Base-by-base conservation (phyloP, 1,284 basidiomycete species). In the Psilocybe mexicana region DNA sequence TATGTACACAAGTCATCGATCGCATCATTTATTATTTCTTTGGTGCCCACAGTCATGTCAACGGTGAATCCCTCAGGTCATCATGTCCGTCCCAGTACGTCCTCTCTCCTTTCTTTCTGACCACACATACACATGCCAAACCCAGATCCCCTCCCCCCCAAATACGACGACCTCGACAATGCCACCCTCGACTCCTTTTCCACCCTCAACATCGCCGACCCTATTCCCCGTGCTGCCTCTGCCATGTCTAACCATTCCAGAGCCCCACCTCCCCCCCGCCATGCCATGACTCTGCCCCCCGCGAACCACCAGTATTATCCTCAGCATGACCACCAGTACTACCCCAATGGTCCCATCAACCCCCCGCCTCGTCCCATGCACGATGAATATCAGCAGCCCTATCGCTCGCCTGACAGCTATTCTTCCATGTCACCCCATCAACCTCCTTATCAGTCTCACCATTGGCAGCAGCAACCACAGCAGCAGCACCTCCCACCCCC, bases 151-250 rank as follows among this genome's bases (percentile, higher is more conserved):
- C 64, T 72, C 52, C 71, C 67, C 28, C 65, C 73, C 54, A 68
- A 72, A 46, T 73, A 74, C 60, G 66, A 70, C 43, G 69, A 69
- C 33, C 61, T 69, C 43, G 52, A 73, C 36, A 76, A 75, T 12
- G 70, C 72, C 23, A 73, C 77, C 26, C 72, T 84, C 49, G 76
- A 81, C 61, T 68, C 75, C n/a, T 80, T 85, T 63, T 73, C 74
- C 49, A 72, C 76, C 49, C 72, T 87, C 65, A 74, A 70, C 56
- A 71, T 86, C 58, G 47, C 43, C 42, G 80, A 81, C 58, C 78
- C 78, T 45, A 68, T 79, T 28, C 75, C 77, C 46, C 77, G 81
- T 30, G 73, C 79, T 18, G 76, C 79, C 30, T 83, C 83, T 18
- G 79, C 82, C 50, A 52, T 83, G 79, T 84, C 79, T 23, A 62